Evolutionary conservation across 345 rosid genomes (phyloP).

Genomic region (Leavenworthia alabamica): DNA sequence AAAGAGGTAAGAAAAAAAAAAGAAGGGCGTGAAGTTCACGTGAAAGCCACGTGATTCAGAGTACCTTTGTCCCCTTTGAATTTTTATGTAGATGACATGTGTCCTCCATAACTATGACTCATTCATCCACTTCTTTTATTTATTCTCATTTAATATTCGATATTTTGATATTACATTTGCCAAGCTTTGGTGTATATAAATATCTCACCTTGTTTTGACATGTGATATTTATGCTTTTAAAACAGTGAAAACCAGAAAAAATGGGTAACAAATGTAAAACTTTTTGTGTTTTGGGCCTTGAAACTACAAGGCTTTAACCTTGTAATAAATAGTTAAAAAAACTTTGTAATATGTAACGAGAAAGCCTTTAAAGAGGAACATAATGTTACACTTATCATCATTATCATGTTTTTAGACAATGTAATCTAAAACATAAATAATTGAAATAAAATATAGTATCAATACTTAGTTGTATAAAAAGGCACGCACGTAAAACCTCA

Average conservation of each 20-base stretch:
- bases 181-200: not conserved
- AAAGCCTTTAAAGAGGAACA: not conserved
- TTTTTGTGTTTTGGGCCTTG: not conserved
- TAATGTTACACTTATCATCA: not conserved
- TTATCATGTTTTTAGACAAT: slow-evolving; percentile 19
- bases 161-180: not conserved
- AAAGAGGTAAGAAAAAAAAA: not conserved
- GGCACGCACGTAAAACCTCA: slow-evolving; percentile 16
- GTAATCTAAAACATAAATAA: slow-evolving; percentile 16
- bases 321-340: not conserved
- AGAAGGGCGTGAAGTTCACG: slow-evolving; percentile 21
- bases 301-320: not conserved
- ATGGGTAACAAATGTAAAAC: not conserved
- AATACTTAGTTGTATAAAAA: slow-evolving; percentile 8
- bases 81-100: slow-evolving; percentile 5
- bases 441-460: slow-evolving; percentile 25
- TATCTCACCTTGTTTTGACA: not conserved
- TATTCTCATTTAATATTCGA: not conserved
- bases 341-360: not conserved
- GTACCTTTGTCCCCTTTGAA: slow-evolving; percentile 1
- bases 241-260: too few relatives aligned
- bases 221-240: not conserved
- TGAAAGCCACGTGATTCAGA: slow-evolving; percentile 23
- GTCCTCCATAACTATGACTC: slow-evolving; percentile 19
- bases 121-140: not conserved